Evolutionary conservation across 1,284 basidiomycete species (phyloP).

Genomic region (Boletellus sp.): DNA sequence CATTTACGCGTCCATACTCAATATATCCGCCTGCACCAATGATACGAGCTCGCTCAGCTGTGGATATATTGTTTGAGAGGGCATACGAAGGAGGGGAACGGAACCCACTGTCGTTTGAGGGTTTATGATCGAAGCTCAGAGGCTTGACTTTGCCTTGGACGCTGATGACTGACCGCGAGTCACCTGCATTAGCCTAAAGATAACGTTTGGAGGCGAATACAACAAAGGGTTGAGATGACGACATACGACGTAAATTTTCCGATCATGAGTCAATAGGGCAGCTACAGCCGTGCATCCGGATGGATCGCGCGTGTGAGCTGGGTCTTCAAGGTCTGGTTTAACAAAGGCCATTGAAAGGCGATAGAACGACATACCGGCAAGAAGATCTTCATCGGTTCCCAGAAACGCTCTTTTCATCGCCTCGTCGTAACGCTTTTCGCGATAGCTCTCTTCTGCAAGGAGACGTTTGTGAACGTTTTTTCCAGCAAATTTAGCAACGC

Average conservation of each 20-base stretch:
- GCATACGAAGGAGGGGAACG: neutral
- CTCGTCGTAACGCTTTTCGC: slow-evolving; percentile 62
- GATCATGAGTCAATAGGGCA: slow-evolving; percentile 75
- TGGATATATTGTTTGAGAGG: slow-evolving; percentile 5
- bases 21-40: slow-evolving; percentile 94
- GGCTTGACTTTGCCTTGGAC: slow-evolving; percentile 84
- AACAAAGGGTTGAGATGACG: slow-evolving; percentile 1
- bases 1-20: slow-evolving; percentile 96
- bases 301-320: slow-evolving; percentile 84
- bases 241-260: slow-evolving; percentile 75
- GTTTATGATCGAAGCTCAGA: slow-evolving; percentile 96
- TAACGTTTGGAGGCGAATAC: neutral
- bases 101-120: slow-evolving; percentile 74
- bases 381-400: slow-evolving; percentile 91
- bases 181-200: slow-evolving; percentile 91
- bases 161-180: slow-evolving; percentile 91
- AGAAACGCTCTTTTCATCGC: slow-evolving; percentile 90
- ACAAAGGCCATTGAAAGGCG: neutral
- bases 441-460: slow-evolving; percentile 70
- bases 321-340: slow-evolving; percentile 48
- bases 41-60: slow-evolving; percentile 87
- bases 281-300: slow-evolving; percentile 97
- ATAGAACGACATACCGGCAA: slow-evolving; percentile 59
- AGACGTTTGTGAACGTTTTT: slow-evolving; percentile 85
- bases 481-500: slow-evolving; percentile 90